Evolutionary conservation across 2,329 filamentous ascomycete species (phyloP).

Genomic region (Aspergillus fumigatus): DNA sequence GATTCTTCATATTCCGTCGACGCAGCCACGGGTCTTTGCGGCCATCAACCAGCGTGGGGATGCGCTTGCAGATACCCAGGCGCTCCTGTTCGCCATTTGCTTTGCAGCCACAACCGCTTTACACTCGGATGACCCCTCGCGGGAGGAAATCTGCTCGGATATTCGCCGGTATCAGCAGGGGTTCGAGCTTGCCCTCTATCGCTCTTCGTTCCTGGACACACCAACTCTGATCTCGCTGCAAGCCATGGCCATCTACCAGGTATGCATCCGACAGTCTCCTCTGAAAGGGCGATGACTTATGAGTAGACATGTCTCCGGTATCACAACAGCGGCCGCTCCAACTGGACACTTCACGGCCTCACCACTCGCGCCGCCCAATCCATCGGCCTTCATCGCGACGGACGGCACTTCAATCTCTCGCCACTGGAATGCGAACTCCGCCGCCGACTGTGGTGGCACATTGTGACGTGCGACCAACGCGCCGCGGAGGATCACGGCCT

Average conservation of each 20-base stretch:
- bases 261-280: conserved; percentile 8
- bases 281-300: not conserved
- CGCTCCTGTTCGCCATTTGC: conserved; percentile 26
- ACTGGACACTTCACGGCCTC: conserved; percentile 50
- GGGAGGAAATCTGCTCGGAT: conserved; percentile 10
- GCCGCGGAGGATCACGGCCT: conserved; percentile 57
- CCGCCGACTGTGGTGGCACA: conserved; percentile 52
- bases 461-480: conserved; percentile 42
- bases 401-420: conserved; percentile 45
- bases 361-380: conserved; percentile 51
- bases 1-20: conserved; percentile 27
- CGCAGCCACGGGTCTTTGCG: conserved; percentile 22
- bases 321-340: conserved; percentile 20
- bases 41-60: conserved; percentile 22
- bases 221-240: conserved; percentile 31
- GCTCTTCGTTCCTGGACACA: conserved; percentile 38
- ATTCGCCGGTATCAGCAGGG: conserved; percentile 21
- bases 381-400: conserved; percentile 48
- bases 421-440: conserved; percentile 53
- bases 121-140: conserved; percentile 12
- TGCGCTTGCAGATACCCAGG: conserved; percentile 16
- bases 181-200: conserved; percentile 38
- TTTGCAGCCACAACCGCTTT: conserved; percentile 21
- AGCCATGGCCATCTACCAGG: conserved; percentile 37
- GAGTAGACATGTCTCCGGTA: conserved; percentile 16